phyloP scores from a whole-genome alignment of 116 monocot species.

The Papilionanthe hybrid region DNA sequence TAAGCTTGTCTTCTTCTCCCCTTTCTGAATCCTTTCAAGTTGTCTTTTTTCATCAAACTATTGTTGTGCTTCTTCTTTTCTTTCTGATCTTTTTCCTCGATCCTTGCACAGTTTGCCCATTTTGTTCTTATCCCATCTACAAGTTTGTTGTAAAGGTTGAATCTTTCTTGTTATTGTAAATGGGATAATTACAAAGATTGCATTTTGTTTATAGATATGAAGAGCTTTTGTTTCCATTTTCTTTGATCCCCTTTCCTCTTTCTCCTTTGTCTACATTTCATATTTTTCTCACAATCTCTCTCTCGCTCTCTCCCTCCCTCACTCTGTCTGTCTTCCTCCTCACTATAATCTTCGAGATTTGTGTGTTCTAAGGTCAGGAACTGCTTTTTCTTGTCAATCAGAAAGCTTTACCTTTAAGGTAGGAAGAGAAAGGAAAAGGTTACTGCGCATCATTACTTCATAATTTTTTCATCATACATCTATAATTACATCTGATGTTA shows the following conservation, averaged over 20 bases:
- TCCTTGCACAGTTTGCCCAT: neutral
- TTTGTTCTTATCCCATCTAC: neutral
- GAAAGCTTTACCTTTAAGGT: slow-evolving; percentile 19
- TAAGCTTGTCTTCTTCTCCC: neutral
- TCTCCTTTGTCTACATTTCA: neutral
- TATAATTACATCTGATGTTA: neutral
- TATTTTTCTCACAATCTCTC: neutral
- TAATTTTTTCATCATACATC: slow-evolving; percentile 12
- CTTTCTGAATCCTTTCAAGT: neutral
- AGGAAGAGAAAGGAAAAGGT: slow-evolving; percentile 5
- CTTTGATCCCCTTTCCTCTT: neutral
- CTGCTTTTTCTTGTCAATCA: slow-evolving; percentile 26
- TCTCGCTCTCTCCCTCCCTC: slow-evolving; percentile 2
- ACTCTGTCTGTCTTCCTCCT: neutral
- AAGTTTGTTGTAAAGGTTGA: neutral
- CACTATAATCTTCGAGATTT: slow-evolving; percentile 9
- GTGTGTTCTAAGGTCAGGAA: slow-evolving; percentile 9
- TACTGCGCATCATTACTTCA: slow-evolving; percentile 25
- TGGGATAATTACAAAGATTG: neutral
- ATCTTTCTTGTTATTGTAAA: neutral
- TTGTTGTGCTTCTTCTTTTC: neutral
- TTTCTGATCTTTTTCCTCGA: neutral
- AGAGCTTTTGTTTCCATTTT: slow-evolving; percentile 1
- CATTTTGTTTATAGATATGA: neutral
- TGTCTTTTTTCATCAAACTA: neutral